Evolutionary conservation across 306 rosid species (phyloP).

Genomic region (Vigna angularis): DNA sequence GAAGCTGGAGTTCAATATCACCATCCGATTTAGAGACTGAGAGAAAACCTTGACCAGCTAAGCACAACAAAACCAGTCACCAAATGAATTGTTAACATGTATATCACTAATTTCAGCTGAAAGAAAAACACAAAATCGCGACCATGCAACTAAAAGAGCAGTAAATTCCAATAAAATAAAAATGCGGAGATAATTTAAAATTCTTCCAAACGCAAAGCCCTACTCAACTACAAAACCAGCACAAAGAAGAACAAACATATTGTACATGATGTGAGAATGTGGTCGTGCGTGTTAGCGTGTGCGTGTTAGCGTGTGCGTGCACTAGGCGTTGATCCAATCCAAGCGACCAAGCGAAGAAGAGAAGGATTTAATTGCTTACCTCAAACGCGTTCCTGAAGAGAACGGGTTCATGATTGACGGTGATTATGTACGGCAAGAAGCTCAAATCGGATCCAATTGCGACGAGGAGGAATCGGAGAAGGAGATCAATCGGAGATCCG

Average conservation of each 20-base stretch:
- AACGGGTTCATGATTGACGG: slow-evolving; percentile 90
- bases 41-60: slow-evolving; percentile 36
- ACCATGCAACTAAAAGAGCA: slow-evolving; percentile 19
- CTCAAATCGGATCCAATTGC: slow-evolving; percentile 65
- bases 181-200: slow-evolving; percentile 35
- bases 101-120: slow-evolving; percentile 37
- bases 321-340: slow-evolving; percentile 45
- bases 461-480: slow-evolving; percentile 28
- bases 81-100: slow-evolving; percentile 21
- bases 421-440: slow-evolving; percentile 44
- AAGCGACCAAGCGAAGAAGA: slow-evolving; percentile 13
- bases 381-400: slow-evolving; percentile 96
- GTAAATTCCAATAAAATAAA: slow-evolving; percentile 28
- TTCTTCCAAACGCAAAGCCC: slow-evolving; percentile 15
- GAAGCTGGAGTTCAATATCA: slow-evolving; percentile 33
- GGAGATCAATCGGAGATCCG: slow-evolving; percentile 68
- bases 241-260: slow-evolving; percentile 21
- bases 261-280: slow-evolving; percentile 25
- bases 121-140: slow-evolving; percentile 23
- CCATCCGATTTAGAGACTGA: slow-evolving; percentile 38
- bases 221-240: slow-evolving; percentile 27
- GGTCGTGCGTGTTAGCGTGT: neutral
- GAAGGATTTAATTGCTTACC: slow-evolving; percentile 59
- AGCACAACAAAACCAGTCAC: slow-evolving; percentile 29
- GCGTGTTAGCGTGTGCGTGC: neutral